A percentile compares a stretch with the other conserved stretches of the same genome.
Evolutionary conservation across 306 rosid genomes (phyloP).

Genomic region (Lagenaria siceraria): DNA sequence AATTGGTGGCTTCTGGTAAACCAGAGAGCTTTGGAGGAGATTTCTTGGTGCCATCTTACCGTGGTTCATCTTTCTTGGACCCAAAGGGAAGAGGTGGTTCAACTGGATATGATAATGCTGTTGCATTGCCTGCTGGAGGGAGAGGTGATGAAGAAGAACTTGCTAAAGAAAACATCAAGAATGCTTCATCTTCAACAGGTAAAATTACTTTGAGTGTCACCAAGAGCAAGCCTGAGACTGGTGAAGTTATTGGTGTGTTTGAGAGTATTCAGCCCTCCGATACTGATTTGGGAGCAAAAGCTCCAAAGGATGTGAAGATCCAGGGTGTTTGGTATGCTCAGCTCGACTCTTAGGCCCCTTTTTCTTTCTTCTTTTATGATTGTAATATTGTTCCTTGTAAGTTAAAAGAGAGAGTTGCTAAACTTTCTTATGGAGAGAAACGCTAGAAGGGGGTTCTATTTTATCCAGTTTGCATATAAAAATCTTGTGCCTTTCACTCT

Average conservation of each 20-base stretch:
- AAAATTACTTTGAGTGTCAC: constrained; percentile 77
- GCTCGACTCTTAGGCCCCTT: constrained; percentile 49
- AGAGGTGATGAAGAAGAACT: constrained; percentile 96
- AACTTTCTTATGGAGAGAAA: neutral
- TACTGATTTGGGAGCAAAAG: constrained; percentile 94
- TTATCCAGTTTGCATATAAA: constrained; percentile 8
- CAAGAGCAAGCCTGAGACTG: constrained; percentile 76
- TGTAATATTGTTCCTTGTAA: constrained; percentile 1
- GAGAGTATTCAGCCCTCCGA: constrained; percentile 92
- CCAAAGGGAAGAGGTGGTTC: constrained; percentile 99
- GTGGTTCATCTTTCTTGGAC: constrained; percentile 92
- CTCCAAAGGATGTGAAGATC: constrained; percentile 87
- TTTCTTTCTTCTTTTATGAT: neutral
- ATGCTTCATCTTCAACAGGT: constrained; percentile 59
- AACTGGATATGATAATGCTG: constrained; percentile 76
- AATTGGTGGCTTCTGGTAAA: constrained; percentile 83
- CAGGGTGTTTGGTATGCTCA: constrained; percentile 97
- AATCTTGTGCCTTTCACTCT: neutral
- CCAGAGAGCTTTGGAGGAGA: constrained; percentile 59
- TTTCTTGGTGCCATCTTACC: constrained; percentile 79
- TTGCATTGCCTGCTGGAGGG: constrained; percentile 85
- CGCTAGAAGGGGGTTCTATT: neutral
- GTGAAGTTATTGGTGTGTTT: constrained; percentile 85
- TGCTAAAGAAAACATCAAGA: constrained; percentile 65
- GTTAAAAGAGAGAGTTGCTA: neutral